Evolutionary conservation across 768 basidiomycete genomes (phyloP), one percentile per base, ranked within the genome.

Genomic region (Galerina sulciceps): DNA sequence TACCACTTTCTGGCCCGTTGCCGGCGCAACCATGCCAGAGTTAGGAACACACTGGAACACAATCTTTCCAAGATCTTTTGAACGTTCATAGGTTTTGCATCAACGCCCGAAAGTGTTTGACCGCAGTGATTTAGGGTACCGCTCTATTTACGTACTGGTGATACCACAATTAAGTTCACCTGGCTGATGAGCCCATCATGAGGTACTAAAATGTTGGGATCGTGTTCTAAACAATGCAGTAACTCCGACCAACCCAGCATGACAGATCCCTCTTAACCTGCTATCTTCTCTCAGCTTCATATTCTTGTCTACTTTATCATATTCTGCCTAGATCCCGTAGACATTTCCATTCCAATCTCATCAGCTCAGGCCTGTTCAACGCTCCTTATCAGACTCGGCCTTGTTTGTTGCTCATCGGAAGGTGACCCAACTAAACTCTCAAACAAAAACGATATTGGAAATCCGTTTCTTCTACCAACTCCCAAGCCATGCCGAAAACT

Each of bases 401-500:
- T 51, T 23, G 13, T n/a, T 40, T 22, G 22, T 26, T 22, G 26
- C 26, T 5, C 8, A 31, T 31, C 26, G 8, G 26, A 31, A 31
- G 26, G 26, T 31, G 26, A 31, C 26, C 5, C 26, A 31, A 31
- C 26, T 31, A 31, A 31, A 5, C 8, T 40, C 49, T 36, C 37
- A 40, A 15, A 4, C 26, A 13, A 17, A 40, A 3, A 15, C 20
- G 40, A 40, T 2, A 35, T 38, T 50, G 49, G 49, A 54, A 35
- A 31, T 6, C 51, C 22, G 20, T 43, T 36, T 17, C 44, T 37
- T 48, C 45, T 46, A 49, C 53, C 31, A 34, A 23, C 26, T 23
- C 26, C 26, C 35, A 46, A 18, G 58, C 20, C 23, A 93, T 93
- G 91, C 91, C 91, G 48, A 92, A 91, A 71, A 78, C 79, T 42